phyloP scores from a whole-genome alignment of 192 early-diverging fungal genomes.

The Paraglomus brasilianum region DNA sequence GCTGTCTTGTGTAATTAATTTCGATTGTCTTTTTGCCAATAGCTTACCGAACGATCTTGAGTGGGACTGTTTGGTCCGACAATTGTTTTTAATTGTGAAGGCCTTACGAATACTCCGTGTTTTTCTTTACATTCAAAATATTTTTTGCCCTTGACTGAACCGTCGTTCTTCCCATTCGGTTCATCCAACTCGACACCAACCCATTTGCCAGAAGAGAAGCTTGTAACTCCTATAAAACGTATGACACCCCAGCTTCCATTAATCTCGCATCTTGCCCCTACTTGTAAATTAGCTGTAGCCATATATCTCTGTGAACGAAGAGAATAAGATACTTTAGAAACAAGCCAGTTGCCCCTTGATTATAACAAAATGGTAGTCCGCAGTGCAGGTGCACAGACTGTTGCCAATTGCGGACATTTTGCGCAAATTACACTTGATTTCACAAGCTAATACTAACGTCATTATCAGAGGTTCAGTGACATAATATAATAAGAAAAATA shows the following conservation, averaged over 20 bases:
- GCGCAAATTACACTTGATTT: too few species aligned
- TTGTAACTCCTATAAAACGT: slow-evolving; percentile 79
- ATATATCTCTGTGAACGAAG: not conserved
- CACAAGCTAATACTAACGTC: too few species aligned
- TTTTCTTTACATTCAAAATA: slow-evolving; percentile 76
- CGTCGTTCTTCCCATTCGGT: slow-evolving; percentile 73
- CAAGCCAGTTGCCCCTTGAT: too few species aligned
- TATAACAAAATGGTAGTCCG: too few species aligned
- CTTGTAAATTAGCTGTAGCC: not conserved
- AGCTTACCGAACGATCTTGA: slow-evolving; percentile 1
- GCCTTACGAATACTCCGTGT: slow-evolving; percentile 78
- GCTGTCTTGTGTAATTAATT: not conserved
- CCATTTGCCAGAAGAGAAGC: slow-evolving; percentile 85
- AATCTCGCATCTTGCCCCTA: slow-evolving; percentile 28
- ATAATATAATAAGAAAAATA: too few species aligned
- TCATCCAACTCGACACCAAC: slow-evolving; percentile 86
- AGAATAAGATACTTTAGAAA: too few species aligned
- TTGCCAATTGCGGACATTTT: too few species aligned
- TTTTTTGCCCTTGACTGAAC: slow-evolving; percentile 68
- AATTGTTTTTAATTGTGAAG: slow-evolving; percentile 54
- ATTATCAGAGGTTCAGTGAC: too few species aligned
- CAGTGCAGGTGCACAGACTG: too few species aligned
- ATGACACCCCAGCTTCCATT: slow-evolving; percentile 41
- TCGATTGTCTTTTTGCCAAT: not conserved
- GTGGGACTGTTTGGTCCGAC: slow-evolving; percentile 1